phyloP scores from a whole-genome alignment of 2,329 filamentous ascomycete genomes.

The Diplocarpon mali region DNA sequence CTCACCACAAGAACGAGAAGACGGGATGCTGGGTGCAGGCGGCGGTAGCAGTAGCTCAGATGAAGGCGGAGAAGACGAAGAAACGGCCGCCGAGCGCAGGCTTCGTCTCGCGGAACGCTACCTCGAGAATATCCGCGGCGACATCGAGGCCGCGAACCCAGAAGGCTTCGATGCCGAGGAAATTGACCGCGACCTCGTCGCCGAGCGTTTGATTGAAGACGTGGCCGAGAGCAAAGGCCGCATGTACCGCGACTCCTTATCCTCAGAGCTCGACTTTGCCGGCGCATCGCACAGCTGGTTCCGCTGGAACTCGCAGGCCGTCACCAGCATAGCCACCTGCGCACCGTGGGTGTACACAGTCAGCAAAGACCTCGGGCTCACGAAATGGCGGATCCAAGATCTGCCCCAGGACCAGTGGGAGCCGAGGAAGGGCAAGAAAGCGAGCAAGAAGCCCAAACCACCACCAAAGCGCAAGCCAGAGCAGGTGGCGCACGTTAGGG shows the following conservation, averaged over 20 bases:
- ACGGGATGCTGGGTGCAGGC: conserved; percentile 38
- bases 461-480: conserved; percentile 51
- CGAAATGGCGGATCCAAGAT: conserved; percentile 80
- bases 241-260: conserved; percentile 66
- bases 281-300: conserved; percentile 60
- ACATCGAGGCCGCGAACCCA: conserved; percentile 61
- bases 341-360: conserved; percentile 79
- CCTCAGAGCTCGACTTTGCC: conserved; percentile 58
- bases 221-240: conserved; percentile 85
- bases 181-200: conserved; percentile 85
- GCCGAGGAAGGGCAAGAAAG: conserved; percentile 38
- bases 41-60: conserved; percentile 44
- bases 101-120: conserved; percentile 85
- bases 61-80: conserved; percentile 38
- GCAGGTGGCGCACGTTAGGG: conserved; percentile 52
- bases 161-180: conserved; percentile 88
- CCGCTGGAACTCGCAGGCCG: conserved; percentile 63
- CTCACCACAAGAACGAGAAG: conserved; percentile 49
- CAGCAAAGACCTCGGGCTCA: conserved; percentile 71
- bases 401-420: conserved; percentile 48
- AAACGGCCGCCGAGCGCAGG: conserved; percentile 83
- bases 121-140: conserved; percentile 75
- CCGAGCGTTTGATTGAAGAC: conserved; percentile 82
- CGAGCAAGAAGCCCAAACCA: conserved; percentile 45
- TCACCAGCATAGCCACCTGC: conserved; percentile 71